A percentile compares a stretch with the other conserved stretches of the same genome.
Conservation (phyloP, 768 basidiomycete genomes). For the Suillus clintonianus region DNA sequence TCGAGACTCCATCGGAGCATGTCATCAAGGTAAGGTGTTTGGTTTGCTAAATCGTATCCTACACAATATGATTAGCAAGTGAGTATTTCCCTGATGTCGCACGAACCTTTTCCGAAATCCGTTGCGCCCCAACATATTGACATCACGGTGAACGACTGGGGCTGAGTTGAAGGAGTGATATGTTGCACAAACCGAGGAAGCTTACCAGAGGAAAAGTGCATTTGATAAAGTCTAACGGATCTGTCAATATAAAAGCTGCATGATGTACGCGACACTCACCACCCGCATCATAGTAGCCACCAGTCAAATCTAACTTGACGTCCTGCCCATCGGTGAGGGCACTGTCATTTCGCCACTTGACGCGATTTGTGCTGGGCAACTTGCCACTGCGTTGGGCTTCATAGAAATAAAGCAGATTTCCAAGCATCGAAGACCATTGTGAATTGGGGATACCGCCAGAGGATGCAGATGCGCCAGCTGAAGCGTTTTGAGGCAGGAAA, state of each 20-base stretch:
- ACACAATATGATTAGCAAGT: not conserved
- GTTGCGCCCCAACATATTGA: conserved; percentile 90
- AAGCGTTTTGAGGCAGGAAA: conserved; percentile 61
- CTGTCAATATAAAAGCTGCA: conserved; percentile 2
- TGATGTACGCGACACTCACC: conserved; percentile 43
- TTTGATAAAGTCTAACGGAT: conserved; percentile 76
- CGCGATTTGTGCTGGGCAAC: conserved; percentile 67
- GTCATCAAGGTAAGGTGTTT: conserved; percentile 88
- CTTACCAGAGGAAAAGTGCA: conserved; percentile 81
- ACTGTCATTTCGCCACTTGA: conserved; percentile 87
- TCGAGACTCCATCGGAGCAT: conserved; percentile 90
- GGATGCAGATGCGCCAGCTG: conserved; percentile 55
- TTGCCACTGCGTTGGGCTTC: conserved; percentile 87
- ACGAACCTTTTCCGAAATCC: conserved; percentile 74
- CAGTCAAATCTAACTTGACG: conserved; percentile 71
- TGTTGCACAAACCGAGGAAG: not conserved
- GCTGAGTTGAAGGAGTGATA: not conserved
- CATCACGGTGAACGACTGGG: conserved; percentile 77
- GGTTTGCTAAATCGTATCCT: conserved; percentile 85
- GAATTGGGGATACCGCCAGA: conserved; percentile 54
- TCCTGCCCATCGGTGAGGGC: conserved; percentile 76
- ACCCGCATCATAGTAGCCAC: conserved; percentile 94
- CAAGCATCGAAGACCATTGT: conserved; percentile 83
- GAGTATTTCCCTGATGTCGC: not conserved
- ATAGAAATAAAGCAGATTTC: conserved; percentile 84